These are phyloP conservation scores for Xylariaceae sp. DNA, from an alignment of 2,329 filamentous ascomycete species.

Conservation along the genomic window DNA sequence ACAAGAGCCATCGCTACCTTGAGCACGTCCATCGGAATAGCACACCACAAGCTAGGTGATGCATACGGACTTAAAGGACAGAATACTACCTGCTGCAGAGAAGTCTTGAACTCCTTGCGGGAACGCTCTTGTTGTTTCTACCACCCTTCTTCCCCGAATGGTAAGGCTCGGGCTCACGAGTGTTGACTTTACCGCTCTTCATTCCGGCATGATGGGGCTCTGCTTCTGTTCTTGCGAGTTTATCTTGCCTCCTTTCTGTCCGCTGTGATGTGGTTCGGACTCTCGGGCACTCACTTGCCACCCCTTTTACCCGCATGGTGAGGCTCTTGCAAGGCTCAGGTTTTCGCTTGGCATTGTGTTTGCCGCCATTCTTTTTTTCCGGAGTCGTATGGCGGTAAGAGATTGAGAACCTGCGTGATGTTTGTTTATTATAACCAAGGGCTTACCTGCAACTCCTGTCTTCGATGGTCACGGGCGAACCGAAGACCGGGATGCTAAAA, in stretches of 20 bases:
- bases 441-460: slow-evolving; percentile 8
- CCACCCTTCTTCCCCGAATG: background rate
- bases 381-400: background rate
- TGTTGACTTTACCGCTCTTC: background rate
- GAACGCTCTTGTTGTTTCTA: too few species aligned
- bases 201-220: slow-evolving; percentile 1
- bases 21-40: too few species aligned
- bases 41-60: too few species aligned
- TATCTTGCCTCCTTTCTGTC: background rate
- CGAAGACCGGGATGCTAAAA: slow-evolving; percentile 27
- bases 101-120: too few species aligned
- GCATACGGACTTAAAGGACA: too few species aligned
- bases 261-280: background rate
- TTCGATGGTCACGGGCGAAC: slow-evolving; percentile 9
- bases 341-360: slow-evolving; percentile 6
- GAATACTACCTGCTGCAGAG: too few species aligned
- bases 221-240: background rate
- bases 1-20: too few species aligned
- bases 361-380: background rate
- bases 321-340: slow-evolving; percentile 7
- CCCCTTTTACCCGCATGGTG: slow-evolving; percentile 21
- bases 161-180: background rate
- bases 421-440: background rate
- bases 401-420: background rate
- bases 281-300: too few species aligned